Percentiles rank a stretch among this genome's conserved stretches.
These are phyloP conservation scores for Obelidium mucronatum DNA, from an alignment of 192 early-diverging fungal genomes.

Conservation along the genomic window DNA sequence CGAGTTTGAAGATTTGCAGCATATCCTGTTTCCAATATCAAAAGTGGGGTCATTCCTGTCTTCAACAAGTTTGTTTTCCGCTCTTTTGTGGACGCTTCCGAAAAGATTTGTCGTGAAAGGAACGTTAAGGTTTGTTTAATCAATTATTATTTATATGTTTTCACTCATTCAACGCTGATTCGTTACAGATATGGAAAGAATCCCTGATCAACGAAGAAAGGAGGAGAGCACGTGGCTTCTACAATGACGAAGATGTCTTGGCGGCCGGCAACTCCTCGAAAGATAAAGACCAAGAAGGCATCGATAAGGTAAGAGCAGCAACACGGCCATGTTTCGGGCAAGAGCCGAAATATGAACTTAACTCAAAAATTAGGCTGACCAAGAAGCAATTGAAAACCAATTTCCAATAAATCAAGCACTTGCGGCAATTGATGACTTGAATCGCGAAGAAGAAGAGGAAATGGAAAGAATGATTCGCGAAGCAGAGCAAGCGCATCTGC, in stretches of 20 bases:
- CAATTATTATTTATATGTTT: no score
- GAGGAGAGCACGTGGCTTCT: background rate
- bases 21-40: conserved; percentile 47
- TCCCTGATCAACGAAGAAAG: background rate
- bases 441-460: conserved; percentile 12
- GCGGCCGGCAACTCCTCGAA: no score
- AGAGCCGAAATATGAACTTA: no score
- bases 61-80: conserved; percentile 49
- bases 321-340: no score
- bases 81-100: conserved; percentile 40
- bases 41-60: conserved; percentile 48
- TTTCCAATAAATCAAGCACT: background rate
- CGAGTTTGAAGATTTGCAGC: conserved; percentile 43
- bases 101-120: conserved; percentile 44
- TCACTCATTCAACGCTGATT: no score
- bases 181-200: conserved; percentile 13
- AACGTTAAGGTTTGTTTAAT: conserved; percentile 41
- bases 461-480: background rate
- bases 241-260: background rate
- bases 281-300: no score
- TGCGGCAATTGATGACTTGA: background rate
- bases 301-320: no score
- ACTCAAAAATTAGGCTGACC: background rate
- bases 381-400: background rate
- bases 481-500: background rate